These are phyloP conservation scores for Schizopora paradoxa DNA, from an alignment of 1,284 basidiomycete genomes.

Conservation along the genomic window DNA sequence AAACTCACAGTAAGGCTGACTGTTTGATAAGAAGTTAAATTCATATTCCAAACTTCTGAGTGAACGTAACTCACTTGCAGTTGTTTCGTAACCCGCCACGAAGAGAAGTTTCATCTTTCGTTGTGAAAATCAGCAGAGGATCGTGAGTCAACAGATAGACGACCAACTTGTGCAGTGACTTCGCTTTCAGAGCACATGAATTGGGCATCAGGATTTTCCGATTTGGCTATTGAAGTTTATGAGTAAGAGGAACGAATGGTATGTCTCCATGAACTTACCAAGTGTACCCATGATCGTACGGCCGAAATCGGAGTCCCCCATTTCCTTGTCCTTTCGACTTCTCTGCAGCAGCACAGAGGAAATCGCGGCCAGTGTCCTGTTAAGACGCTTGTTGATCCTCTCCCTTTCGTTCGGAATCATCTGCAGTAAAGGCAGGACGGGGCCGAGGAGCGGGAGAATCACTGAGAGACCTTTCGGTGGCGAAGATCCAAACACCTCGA, in stretches of 20 bases:
- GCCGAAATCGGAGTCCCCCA: neutral
- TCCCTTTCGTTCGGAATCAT: neutral
- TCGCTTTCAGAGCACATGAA: no score
- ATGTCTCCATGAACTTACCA: no score
- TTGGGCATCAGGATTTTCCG: no score
- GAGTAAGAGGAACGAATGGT: no score
- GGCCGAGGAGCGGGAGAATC: neutral
- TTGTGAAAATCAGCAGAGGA: no score
- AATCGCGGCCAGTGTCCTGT: neutral
- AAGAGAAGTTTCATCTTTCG: conserved; percentile 27
- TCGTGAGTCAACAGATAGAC: no score
- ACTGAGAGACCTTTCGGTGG: neutral
- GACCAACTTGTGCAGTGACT: no score
- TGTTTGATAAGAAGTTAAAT: neutral
- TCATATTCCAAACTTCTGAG: neutral
- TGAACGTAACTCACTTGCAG: conserved; percentile 22
- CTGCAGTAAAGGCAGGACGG: neutral
- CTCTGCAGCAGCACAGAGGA: neutral
- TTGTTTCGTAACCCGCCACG: conserved; percentile 28
- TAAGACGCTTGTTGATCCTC: neutral
- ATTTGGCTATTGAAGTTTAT: no score
- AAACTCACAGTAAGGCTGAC: conserved; percentile 6
- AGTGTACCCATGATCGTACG: no score
- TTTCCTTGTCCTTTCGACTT: neutral
- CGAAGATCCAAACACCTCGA: neutral